Conservation (phyloP, 176 grass and related monocot species). For the Carex myosuroides region DNA sequence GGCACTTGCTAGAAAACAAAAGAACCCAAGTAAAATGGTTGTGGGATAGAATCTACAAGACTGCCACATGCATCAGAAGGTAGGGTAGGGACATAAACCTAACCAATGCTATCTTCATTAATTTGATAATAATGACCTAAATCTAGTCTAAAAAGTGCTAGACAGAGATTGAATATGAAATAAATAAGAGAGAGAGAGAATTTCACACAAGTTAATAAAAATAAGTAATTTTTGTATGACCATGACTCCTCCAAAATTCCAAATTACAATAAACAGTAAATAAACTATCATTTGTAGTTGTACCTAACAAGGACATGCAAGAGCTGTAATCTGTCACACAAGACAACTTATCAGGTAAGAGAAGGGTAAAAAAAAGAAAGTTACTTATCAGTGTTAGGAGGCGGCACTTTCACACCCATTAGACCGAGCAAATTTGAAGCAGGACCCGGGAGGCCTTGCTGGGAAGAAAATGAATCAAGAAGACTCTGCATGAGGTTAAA, state of each 20-base stretch:
- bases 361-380: neutral
- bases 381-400: constrained; percentile 45
- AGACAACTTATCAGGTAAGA: neutral
- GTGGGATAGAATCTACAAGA: neutral
- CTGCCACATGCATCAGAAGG: neutral
- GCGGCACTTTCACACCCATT: constrained; percentile 83
- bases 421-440: constrained; percentile 83
- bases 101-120: neutral
- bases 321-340: neutral
- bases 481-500: constrained; percentile 84
- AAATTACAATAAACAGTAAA: neutral
- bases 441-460: constrained; percentile 90
- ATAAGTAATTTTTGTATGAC: neutral
- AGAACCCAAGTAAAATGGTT: neutral
- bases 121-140: neutral
- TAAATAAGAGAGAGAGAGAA: neutral
- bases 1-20: no score
- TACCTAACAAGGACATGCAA: neutral
- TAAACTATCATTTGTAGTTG: neutral
- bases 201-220: neutral
- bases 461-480: constrained; percentile 82
- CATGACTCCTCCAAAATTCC: neutral
- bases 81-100: neutral
- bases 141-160: neutral
- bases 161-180: neutral